Base-by-base conservation (phyloP, 139 green algal genomes). In the Chlorella vulgaris region DNA sequence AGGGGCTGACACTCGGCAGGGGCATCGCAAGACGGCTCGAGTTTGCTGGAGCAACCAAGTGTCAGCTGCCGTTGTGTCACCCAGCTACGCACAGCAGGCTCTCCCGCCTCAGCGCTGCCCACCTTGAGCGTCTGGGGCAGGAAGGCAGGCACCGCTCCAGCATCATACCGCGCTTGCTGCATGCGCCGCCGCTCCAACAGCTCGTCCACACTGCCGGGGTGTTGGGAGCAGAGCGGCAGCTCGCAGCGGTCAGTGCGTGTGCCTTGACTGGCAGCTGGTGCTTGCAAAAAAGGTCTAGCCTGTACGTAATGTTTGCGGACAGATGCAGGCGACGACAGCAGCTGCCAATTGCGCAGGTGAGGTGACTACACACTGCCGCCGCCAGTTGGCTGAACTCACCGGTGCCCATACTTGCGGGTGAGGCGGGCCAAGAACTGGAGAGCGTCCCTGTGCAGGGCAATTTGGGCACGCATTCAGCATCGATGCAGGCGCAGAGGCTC, bases 341-440 rank as follows among this genome's bases (percentile, higher is more conserved):
- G 15, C 47, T 2, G 60, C 28, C 15, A 31, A 8, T n/a, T 38
- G 60, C 28, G 26, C 60, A 67, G 60, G 24, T 38, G 13, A 5
- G 60, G 15, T 55, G 47, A 15, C 15, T 55, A n/a, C n/a, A n/a
- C n/a, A n/a, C n/a, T n/a, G n/a, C n/a, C n/a, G n/a, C n/a, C 47
- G 61, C n/a, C 3, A 29, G 33, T 15, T 50, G 35, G 4, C 3
- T 15, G 15, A 7, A 42, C 53, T 31, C 60, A 83, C 77, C 77
- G 71, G 13, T 66, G 74, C 36, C 89, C 91, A 79, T 93, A 97
- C 26, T 69, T 86, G 33, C 94, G 88, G 7, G 93, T 77, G 28
- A 98, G 86, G 8, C 88, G 86, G 10, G 92, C 91, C 4, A 96
- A 82, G 75, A 98, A 98, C 0, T 73, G 24, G 28, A 94, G 79